These are phyloP conservation scores for Cordyceps sp. DNA, from an alignment of 2,329 filamentous ascomycete species.

Conservation along the genomic window DNA sequence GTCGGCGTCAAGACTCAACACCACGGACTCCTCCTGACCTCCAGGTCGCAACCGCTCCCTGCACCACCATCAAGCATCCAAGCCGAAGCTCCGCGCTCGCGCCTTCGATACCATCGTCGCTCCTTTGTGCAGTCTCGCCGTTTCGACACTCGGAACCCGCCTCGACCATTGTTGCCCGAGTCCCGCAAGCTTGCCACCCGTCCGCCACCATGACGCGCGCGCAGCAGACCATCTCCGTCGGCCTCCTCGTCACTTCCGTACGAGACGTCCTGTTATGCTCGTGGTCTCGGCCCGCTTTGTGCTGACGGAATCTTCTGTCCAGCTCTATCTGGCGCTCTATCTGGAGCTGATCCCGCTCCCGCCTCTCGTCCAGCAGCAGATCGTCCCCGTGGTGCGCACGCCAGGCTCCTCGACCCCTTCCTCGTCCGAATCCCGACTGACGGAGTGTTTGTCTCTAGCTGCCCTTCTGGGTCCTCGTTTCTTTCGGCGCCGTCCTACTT, in stretches of 20 bases:
- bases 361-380: constrained; percentile 58
- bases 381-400: constrained; percentile 64
- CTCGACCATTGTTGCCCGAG: too few relatives aligned
- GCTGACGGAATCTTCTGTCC: too few relatives aligned
- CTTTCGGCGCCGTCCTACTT: constrained; percentile 82
- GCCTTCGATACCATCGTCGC: not conserved
- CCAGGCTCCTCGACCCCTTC: not conserved
- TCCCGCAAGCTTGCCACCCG: too few relatives aligned
- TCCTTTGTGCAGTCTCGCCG: too few relatives aligned
- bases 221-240: constrained; percentile 78
- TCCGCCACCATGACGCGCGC: constrained; percentile 70
- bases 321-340: constrained; percentile 84
- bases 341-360: constrained; percentile 73
- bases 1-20: too few relatives aligned
- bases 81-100: not conserved
- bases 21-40: too few relatives aligned
- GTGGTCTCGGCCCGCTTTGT: too few relatives aligned
- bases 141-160: too few relatives aligned
- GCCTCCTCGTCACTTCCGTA: constrained; percentile 79
- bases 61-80: not conserved
- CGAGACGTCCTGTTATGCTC: too few relatives aligned
- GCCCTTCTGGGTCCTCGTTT: constrained; percentile 82
- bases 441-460: constrained; percentile 35
- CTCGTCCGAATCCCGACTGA: not conserved
- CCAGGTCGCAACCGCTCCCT: too few relatives aligned